Conservation (phyloP, 2,329 filamentous ascomycete genomes). For the Fusarium xylarioides region DNA sequence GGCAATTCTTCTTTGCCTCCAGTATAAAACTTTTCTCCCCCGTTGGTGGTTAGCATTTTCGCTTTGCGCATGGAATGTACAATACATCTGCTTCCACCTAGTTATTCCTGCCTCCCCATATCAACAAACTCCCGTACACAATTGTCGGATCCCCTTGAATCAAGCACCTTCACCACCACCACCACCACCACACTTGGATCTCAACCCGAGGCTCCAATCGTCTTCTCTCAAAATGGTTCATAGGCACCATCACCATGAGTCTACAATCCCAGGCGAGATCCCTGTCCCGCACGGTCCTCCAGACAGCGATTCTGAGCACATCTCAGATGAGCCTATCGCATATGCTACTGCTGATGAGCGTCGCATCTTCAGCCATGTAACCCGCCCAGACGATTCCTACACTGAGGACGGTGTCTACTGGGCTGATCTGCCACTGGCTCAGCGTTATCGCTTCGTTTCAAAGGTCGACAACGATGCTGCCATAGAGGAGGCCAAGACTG, state of each 20-base stretch:
- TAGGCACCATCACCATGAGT: slow-evolving; percentile 47
- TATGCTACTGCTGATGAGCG: slow-evolving; percentile 60
- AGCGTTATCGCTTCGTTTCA: slow-evolving; percentile 80
- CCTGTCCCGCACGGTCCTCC: slow-evolving; percentile 62
- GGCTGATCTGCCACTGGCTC: slow-evolving; percentile 79
- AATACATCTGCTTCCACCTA: neutral
- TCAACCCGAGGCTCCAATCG: slow-evolving; percentile 1
- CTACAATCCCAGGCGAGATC: slow-evolving; percentile 57
- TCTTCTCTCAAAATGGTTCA: slow-evolving; percentile 39
- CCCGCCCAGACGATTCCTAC: slow-evolving; percentile 90
- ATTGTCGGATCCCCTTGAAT: neutral
- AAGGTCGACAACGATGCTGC: slow-evolving; percentile 77
- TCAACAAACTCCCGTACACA: neutral
- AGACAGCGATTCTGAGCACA: slow-evolving; percentile 56
- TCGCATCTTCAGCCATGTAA: slow-evolving; percentile 77
- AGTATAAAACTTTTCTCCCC: slow-evolving; percentile 1
- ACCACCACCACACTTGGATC: neutral
- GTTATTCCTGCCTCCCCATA: neutral
- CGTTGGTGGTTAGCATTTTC: slow-evolving; percentile 18
- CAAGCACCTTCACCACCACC: neutral
- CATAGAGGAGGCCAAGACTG: slow-evolving; percentile 69
- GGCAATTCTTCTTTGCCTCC: slow-evolving; percentile 18
- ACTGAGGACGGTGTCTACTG: slow-evolving; percentile 86
- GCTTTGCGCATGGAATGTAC: neutral
- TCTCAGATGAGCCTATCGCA: slow-evolving; percentile 54